Conservation (phyloP, 2,329 filamentous ascomycete species). For the Xylariaceae sp. region DNA sequence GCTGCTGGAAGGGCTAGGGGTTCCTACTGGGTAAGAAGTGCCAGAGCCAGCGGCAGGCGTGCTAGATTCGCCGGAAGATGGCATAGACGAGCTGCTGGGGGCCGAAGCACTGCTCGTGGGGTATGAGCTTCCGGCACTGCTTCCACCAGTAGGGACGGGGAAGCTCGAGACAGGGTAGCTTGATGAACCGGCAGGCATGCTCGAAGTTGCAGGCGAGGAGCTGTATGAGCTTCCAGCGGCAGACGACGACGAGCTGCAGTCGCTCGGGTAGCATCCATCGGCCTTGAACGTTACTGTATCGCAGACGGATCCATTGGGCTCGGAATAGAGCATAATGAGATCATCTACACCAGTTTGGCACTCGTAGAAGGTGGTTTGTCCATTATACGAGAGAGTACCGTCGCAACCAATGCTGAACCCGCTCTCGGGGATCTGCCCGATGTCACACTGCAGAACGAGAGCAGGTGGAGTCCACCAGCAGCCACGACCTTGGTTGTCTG, state of each 20-base stretch:
- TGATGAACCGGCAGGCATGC: background rate
- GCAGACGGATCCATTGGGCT: conserved; percentile 43
- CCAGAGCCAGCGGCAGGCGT: background rate
- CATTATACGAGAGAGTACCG: conserved; percentile 50
- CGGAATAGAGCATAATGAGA: conserved; percentile 54
- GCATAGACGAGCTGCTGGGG: too few relatives aligned
- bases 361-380: conserved; percentile 53
- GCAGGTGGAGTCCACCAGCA: conserved; percentile 62
- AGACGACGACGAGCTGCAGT: background rate
- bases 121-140: background rate
- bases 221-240: background rate
- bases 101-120: too few relatives aligned
- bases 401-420: conserved; percentile 55
- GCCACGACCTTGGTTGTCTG: conserved; percentile 54
- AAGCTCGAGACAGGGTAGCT: background rate
- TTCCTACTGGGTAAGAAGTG: background rate
- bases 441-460: conserved; percentile 60
- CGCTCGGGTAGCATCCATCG: conserved; percentile 31
- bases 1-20: background rate
- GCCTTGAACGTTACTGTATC: conserved; percentile 45
- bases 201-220: background rate
- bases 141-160: background rate
- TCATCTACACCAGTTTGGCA: conserved; percentile 52
- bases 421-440: conserved; percentile 43
- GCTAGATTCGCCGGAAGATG: background rate